These are phyloP conservation scores for Fusarium oligoseptatum DNA, from an alignment of 2,329 filamentous ascomycete species.

Conservation along the genomic window DNA sequence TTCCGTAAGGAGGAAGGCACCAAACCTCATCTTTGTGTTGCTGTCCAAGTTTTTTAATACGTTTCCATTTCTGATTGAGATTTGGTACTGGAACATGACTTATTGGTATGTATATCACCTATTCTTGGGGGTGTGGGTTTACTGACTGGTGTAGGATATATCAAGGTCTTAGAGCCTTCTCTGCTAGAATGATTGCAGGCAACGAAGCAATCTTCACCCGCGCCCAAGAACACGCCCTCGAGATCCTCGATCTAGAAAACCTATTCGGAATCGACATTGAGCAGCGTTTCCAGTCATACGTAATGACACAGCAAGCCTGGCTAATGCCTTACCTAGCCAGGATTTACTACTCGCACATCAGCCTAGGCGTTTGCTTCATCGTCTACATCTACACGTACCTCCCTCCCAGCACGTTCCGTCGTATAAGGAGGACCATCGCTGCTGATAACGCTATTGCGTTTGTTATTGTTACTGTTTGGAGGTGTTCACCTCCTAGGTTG, in stretches of 20 bases:
- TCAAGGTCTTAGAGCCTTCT: conserved; percentile 58
- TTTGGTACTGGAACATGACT: conserved; percentile 55
- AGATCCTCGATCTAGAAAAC: conserved; percentile 56
- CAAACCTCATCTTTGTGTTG: conserved; percentile 42
- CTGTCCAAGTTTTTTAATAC: conserved; percentile 49
- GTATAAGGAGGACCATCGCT: conserved; percentile 62
- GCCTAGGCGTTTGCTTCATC: conserved; percentile 60
- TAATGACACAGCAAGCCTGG: conserved; percentile 53
- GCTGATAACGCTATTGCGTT: conserved; percentile 63
- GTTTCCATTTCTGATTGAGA: conserved; percentile 52
- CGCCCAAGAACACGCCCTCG: conserved; percentile 56
- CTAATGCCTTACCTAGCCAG: conserved; percentile 56
- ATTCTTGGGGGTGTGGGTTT: too few relatives aligned
- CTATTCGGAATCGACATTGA: conserved; percentile 56
- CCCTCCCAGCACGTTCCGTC: conserved; percentile 54
- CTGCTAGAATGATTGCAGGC: conserved; percentile 56
- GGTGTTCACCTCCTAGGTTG: conserved; percentile 63
- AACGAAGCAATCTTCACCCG: conserved; percentile 54
- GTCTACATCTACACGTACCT: conserved; percentile 62
- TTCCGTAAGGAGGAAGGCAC: conserved; percentile 37
- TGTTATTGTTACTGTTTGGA: conserved; percentile 60
- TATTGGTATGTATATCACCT: conserved; percentile 44
- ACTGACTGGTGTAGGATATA: conserved; percentile 51
- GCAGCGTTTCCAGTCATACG: conserved; percentile 54
- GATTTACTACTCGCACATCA: conserved; percentile 62